phyloP scores from a whole-genome alignment of 768 basidiomycete genomes.

The Russula lepida region DNA sequence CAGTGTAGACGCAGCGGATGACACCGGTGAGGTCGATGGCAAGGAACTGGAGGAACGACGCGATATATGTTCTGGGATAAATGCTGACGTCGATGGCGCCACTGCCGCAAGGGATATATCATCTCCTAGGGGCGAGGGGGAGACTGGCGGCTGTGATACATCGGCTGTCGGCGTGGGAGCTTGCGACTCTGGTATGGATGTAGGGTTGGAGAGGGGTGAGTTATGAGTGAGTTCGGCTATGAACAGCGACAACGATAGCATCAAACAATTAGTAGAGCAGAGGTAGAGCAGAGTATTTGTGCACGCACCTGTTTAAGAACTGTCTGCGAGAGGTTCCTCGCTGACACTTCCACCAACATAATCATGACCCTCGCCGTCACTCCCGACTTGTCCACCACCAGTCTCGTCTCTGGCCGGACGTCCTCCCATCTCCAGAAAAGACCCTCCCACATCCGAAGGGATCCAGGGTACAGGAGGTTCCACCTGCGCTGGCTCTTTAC shows the following conservation, averaged over 20 bases:
- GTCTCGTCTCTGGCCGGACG: constrained; percentile 7
- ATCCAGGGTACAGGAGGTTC: not conserved
- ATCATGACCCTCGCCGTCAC: not conserved
- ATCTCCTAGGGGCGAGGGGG: not conserved
- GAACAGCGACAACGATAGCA: not conserved
- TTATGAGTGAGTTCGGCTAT: not conserved
- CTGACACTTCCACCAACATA: not conserved
- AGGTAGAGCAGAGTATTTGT: not conserved
- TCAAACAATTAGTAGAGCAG: not conserved
- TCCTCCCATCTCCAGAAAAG: constrained; percentile 20
- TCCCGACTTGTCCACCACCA: not conserved
- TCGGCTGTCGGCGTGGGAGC: too few relatives aligned
- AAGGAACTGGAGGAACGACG: not conserved
- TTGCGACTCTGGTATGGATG: not conserved
- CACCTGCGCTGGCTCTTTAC: constrained; percentile 8
- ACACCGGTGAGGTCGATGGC: not conserved
- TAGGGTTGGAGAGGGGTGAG: not conserved
- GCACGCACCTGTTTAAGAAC: not conserved
- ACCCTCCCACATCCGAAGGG: not conserved
- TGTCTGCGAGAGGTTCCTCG: not conserved
- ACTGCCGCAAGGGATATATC: not conserved
- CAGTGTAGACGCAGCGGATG: not conserved
- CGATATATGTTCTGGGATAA: not conserved
- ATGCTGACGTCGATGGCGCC: not conserved
- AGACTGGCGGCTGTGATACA: not conserved